Percentiles rank a stretch among this genome's conserved stretches.
phyloP scores from a whole-genome alignment of 1,284 basidiomycete genomes.

The Hymenochaete sp. region DNA sequence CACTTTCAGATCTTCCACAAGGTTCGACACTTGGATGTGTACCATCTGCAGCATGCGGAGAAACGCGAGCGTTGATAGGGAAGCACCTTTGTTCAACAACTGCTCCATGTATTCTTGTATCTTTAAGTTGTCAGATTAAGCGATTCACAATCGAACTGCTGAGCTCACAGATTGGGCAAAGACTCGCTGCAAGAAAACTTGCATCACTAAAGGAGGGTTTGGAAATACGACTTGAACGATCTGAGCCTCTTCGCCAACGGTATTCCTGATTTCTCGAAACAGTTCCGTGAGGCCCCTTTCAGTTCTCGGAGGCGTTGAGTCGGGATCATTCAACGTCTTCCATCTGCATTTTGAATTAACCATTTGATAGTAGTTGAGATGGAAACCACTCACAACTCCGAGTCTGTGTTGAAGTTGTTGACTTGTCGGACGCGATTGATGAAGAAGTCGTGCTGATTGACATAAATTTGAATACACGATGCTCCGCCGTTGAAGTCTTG shows the following conservation, averaged over 20 bases:
- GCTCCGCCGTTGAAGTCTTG: conserved; percentile 97
- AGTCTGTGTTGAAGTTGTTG: conserved; percentile 44
- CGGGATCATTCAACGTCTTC: conserved; percentile 73
- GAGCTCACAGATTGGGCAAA: conserved; percentile 89
- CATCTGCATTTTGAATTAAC: conserved; percentile 47
- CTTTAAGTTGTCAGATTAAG: conserved; percentile 32
- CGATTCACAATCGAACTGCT: neutral
- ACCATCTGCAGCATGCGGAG: conserved; percentile 87
- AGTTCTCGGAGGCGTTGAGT: conserved; percentile 66
- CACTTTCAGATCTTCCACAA: conserved; percentile 89
- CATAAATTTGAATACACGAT: conserved; percentile 96
- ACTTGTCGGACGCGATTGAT: conserved; percentile 77
- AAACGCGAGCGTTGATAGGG: conserved; percentile 83
- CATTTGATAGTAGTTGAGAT: conserved; percentile 1
- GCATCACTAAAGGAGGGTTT: conserved; percentile 95
- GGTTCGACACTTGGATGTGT: conserved; percentile 66
- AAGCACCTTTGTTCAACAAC: conserved; percentile 63
- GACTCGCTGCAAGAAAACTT: conserved; percentile 94
- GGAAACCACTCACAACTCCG: conserved; percentile 44
- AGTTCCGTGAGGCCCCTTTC: conserved; percentile 78
- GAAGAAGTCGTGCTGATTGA: conserved; percentile 99
- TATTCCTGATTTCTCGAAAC: conserved; percentile 82
- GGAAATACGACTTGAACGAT: conserved; percentile 99
- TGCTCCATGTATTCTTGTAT: conserved; percentile 93
- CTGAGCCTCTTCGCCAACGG: conserved; percentile 92